Evolutionary conservation across 257 asterid species (phyloP).

Genomic region (Ajuga chamaepitys): DNA sequence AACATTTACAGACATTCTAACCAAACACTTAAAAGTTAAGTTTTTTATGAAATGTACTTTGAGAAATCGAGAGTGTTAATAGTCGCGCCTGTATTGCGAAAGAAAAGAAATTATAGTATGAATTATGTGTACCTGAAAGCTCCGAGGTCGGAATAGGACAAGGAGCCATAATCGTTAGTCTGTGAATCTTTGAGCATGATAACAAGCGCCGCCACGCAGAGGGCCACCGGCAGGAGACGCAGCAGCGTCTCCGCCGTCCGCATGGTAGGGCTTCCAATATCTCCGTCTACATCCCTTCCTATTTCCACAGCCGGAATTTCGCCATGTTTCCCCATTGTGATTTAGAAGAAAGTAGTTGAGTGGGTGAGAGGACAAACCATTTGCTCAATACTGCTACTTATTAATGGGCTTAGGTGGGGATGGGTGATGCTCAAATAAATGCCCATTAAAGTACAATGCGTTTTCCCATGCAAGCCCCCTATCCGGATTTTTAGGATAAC

Average conservation of each 20-base stretch:
- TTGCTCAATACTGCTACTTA: constrained; percentile 17
- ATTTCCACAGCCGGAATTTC: constrained; percentile 18
- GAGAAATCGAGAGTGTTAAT: no score
- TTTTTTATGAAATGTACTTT: no score
- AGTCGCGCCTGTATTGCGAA: background rate
- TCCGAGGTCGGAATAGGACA: constrained; percentile 71
- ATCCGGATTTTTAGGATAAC: background rate
- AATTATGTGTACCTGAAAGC: constrained; percentile 77
- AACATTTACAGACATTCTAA: no score
- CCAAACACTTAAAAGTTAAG: no score
- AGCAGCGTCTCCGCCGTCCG: constrained; percentile 82
- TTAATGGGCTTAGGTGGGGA: constrained; percentile 28
- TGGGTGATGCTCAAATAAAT: constrained; percentile 40
- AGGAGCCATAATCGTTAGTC: constrained; percentile 60
- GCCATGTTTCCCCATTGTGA: constrained; percentile 23
- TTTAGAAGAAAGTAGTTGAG: background rate
- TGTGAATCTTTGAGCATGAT: constrained; percentile 79
- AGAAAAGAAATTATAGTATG: background rate
- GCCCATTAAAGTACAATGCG: constrained; percentile 54
- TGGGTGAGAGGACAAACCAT: background rate
- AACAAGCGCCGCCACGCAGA: constrained; percentile 67
- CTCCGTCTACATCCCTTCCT: constrained; percentile 19
- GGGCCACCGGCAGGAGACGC: constrained; percentile 59
- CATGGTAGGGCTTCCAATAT: constrained; percentile 42
- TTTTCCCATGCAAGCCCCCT: constrained; percentile 30